These are phyloP conservation scores for Pleurotus giganteus DNA, from an alignment of 768 basidiomycete genomes.

Conservation along the genomic window DNA sequence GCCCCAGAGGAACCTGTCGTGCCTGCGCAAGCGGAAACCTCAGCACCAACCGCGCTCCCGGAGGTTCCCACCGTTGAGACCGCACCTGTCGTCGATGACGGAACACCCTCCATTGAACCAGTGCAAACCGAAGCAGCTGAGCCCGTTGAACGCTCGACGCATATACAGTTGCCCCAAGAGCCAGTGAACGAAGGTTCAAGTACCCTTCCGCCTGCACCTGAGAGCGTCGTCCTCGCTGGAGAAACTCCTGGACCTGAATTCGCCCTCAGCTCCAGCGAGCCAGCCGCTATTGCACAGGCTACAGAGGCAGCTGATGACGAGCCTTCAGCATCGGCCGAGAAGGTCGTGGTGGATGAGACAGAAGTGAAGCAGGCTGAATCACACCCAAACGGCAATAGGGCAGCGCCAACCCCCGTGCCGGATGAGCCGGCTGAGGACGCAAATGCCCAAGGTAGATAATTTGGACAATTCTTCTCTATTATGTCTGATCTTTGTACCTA, in stretches of 20 bases:
- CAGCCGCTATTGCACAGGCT: neutral
- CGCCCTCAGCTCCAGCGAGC: constrained; percentile 12
- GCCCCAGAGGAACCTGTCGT: neutral
- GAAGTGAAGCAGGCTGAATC: constrained; percentile 2
- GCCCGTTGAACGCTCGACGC: neutral
- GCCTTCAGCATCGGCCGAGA: neutral
- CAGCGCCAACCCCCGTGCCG: neutral
- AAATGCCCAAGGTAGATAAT: neutral
- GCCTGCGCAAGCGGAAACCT: constrained; percentile 11
- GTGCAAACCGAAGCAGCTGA: constrained; percentile 11
- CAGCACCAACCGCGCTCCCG: constrained; percentile 11
- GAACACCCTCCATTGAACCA: constrained; percentile 14
- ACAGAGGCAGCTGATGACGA: neutral
- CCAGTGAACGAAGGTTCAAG: neutral
- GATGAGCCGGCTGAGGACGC: neutral
- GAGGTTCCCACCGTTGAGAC: constrained; percentile 19
- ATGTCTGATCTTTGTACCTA: neutral
- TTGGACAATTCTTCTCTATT: neutral
- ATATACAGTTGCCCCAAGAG: neutral
- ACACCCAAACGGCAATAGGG: constrained; percentile 4
- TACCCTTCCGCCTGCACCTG: constrained; percentile 7
- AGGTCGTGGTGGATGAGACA: constrained; percentile 2
- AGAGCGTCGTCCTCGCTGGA: constrained; percentile 16
- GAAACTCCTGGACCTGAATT: constrained; percentile 19
- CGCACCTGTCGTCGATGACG: constrained; percentile 12